Evolutionary conservation across 2,329 filamentous ascomycete genomes (phyloP).

Genomic region (Phialocephala subalpina): DNA sequence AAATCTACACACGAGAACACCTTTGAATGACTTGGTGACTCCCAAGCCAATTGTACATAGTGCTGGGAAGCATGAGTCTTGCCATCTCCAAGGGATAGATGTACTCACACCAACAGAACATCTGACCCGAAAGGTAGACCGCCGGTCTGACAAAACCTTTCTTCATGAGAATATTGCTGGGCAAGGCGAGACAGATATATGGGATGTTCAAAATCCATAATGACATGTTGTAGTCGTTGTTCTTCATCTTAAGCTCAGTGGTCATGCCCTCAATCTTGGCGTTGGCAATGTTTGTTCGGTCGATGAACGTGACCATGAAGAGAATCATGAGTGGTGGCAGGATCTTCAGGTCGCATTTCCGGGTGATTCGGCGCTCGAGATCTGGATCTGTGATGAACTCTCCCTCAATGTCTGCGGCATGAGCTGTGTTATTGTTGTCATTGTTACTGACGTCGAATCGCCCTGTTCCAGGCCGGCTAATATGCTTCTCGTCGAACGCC

Average conservation of each 20-base stretch:
- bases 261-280: slow-evolving; percentile 30
- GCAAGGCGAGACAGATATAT: slow-evolving; percentile 54
- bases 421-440: background rate
- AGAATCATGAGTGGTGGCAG: slow-evolving; percentile 65
- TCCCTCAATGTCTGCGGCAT: background rate
- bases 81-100: background rate
- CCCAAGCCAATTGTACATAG: slow-evolving; percentile 50
- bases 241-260: slow-evolving; percentile 21
- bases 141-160: slow-evolving; percentile 48
- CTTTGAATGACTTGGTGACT: slow-evolving; percentile 48
- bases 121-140: slow-evolving; percentile 49
- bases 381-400: background rate
- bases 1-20: slow-evolving; percentile 39
- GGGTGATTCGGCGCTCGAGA: slow-evolving; percentile 7
- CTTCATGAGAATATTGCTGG: slow-evolving; percentile 54
- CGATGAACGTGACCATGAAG: slow-evolving; percentile 61
- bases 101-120: slow-evolving; percentile 49
- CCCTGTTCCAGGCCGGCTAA: background rate
- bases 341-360: slow-evolving; percentile 32
- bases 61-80: slow-evolving; percentile 19
- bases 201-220: slow-evolving; percentile 39
- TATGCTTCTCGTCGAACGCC: background rate
- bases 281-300: slow-evolving; percentile 57
- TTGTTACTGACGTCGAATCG: background rate
- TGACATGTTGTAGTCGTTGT: slow-evolving; percentile 28